Conservation (phyloP, 768 basidiomycete genomes). For the Suillus spraguei region DNA sequence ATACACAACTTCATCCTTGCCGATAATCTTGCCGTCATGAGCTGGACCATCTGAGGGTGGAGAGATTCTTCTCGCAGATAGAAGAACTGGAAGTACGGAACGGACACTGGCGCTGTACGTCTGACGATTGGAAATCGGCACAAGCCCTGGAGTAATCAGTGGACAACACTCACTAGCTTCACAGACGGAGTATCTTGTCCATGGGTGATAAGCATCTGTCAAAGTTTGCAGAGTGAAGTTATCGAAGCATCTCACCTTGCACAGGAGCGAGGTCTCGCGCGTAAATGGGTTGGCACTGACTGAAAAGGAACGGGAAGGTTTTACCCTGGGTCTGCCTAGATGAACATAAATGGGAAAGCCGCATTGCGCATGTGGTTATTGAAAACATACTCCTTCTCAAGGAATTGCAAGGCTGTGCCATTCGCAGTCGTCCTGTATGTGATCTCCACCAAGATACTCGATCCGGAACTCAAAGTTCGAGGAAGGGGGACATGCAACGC, state of each 20-base stretch:
- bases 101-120: conserved; percentile 53
- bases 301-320: conserved; percentile 57
- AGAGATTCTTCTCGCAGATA: conserved; percentile 55
- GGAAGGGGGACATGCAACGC: conserved; percentile 39
- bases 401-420: conserved; percentile 55
- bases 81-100: conserved; percentile 53
- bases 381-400: conserved; percentile 42
- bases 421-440: conserved; percentile 46
- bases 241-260: conserved; percentile 36
- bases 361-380: neutral
- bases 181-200: conserved; percentile 53
- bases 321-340: conserved; percentile 55
- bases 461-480: conserved; percentile 22
- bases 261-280: conserved; percentile 52
- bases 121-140: conserved; percentile 19
- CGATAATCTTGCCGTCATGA: conserved; percentile 46
- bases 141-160: neutral
- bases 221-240: neutral
- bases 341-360: neutral
- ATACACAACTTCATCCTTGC: conserved; percentile 48
- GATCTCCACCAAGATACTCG: conserved; percentile 37
- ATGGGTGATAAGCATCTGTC: neutral
- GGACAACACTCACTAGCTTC: conserved; percentile 43
- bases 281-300: conserved; percentile 63
- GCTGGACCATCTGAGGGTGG: conserved; percentile 46